Evolutionary conservation across 495 filamentous ascomycete genomes (phyloP).

Genomic region (Aspergillus ostianus): DNA sequence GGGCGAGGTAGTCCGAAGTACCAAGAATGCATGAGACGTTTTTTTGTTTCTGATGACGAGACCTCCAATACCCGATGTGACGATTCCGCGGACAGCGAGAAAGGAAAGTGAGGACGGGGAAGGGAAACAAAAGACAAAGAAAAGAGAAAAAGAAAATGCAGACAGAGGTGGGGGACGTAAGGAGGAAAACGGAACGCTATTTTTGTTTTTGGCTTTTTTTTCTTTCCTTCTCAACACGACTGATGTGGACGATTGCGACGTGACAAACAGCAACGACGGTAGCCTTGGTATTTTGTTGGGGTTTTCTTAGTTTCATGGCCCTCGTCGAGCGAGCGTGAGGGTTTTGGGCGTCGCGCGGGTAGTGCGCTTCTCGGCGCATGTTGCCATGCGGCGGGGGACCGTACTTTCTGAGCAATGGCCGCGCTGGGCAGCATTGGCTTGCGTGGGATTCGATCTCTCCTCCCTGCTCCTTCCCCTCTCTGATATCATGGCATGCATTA

Average conservation of each 20-base stretch:
- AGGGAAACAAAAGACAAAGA: background rate
- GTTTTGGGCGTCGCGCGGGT: background rate
- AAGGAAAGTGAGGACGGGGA: background rate
- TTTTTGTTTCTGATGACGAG: background rate
- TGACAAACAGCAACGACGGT: background rate
- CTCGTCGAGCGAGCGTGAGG: background rate
- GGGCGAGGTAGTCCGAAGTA: slow-evolving; percentile 77
- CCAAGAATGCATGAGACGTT: slow-evolving; percentile 66
- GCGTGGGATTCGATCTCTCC: background rate
- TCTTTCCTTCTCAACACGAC: background rate
- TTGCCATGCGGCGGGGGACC: background rate
- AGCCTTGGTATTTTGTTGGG: background rate
- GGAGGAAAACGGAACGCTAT: background rate
- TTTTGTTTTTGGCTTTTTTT: background rate
- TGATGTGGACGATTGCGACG: background rate
- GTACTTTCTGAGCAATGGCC: background rate
- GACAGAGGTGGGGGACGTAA: background rate
- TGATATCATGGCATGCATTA: background rate
- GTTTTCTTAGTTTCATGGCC: background rate
- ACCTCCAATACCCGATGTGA: background rate
- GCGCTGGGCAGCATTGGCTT: background rate
- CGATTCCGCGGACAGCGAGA: background rate
- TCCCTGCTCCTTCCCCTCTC: background rate
- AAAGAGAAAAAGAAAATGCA: background rate
- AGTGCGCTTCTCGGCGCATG: background rate